Evolutionary conservation across 2,329 filamentous ascomycete genomes (phyloP).

Genomic region (Cladosporium velox): DNA sequence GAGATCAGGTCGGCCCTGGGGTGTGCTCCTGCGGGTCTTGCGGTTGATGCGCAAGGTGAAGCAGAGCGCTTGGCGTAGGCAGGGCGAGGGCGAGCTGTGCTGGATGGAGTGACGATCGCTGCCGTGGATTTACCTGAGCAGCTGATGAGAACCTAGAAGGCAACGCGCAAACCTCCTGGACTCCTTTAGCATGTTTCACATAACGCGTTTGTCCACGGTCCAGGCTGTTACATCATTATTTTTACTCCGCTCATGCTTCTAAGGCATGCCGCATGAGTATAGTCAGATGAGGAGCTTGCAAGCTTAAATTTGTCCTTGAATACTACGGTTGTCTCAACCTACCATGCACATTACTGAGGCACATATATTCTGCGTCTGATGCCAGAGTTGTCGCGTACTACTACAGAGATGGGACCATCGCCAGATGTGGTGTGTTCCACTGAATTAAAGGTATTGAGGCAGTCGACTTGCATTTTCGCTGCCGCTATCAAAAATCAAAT

Average conservation of each 20-base stretch:
- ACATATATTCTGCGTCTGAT: neutral
- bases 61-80: slow-evolving; percentile 10
- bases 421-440: neutral
- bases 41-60: slow-evolving; percentile 16
- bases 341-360: neutral
- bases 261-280: neutral
- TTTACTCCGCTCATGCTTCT: neutral
- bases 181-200: slow-evolving; percentile 12
- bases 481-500: neutral
- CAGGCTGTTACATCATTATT: neutral
- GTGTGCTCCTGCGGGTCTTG: slow-evolving; percentile 2
- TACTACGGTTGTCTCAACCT: neutral
- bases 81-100: neutral
- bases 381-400: neutral
- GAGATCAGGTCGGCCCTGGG: neutral
- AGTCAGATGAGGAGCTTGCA: neutral
- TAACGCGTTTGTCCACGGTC: neutral
- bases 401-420: neutral
- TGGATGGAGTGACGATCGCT: slow-evolving; percentile 13
- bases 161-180: slow-evolving; percentile 5
- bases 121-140: neutral
- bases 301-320: neutral
- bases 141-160: neutral
- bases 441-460: neutral
- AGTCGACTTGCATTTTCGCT: neutral